Evolutionary conservation across 2,329 filamentous ascomycete species (phyloP).

Genomic region (Pleurostoma richardsiae): DNA sequence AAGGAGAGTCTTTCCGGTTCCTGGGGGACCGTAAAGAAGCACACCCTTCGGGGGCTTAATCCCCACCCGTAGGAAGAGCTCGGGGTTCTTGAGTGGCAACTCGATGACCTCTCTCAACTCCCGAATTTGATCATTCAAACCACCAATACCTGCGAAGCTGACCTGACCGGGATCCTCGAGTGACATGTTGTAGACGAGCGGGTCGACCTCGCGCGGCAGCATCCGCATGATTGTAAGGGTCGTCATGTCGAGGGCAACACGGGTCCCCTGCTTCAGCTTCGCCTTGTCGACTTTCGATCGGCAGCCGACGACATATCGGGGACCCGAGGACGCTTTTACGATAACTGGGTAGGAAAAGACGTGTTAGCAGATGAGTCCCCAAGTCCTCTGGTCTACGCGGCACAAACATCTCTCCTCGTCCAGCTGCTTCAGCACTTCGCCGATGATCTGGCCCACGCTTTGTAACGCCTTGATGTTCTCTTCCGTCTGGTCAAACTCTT

Average conservation of each 20-base stretch:
- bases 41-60: slow-evolving; percentile 99
- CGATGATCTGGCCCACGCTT: slow-evolving; percentile 98
- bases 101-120: slow-evolving; percentile 98
- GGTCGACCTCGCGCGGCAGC: slow-evolving; percentile 96
- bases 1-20: slow-evolving; percentile 92
- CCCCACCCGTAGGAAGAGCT: slow-evolving; percentile 91
- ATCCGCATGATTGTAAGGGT: slow-evolving; percentile 99
- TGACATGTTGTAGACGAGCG: slow-evolving; percentile 99
- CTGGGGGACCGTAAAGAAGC: slow-evolving; percentile 89
- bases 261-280: slow-evolving; percentile 97
- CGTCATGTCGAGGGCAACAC: slow-evolving; percentile 97
- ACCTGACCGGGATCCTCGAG: slow-evolving; percentile 96
- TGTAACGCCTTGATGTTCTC: slow-evolving; percentile 99
- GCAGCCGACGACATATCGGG: slow-evolving; percentile 96
- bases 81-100: slow-evolving; percentile 95
- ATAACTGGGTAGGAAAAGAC: slow-evolving; percentile 61
- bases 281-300: slow-evolving; percentile 96
- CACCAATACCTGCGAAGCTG: slow-evolving; percentile 96
- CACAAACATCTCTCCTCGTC: slow-evolving; percentile 89
- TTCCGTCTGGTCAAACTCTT: slow-evolving; percentile 93
- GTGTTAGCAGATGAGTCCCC: neutral
- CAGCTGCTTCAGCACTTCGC: slow-evolving; percentile 96
- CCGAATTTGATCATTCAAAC: slow-evolving; percentile 95
- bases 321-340: slow-evolving; percentile 95
- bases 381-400: slow-evolving; percentile 11